Evolutionary conservation across 441 rosid species (phyloP).

Genomic region (Flueggea neowawraea): DNA sequence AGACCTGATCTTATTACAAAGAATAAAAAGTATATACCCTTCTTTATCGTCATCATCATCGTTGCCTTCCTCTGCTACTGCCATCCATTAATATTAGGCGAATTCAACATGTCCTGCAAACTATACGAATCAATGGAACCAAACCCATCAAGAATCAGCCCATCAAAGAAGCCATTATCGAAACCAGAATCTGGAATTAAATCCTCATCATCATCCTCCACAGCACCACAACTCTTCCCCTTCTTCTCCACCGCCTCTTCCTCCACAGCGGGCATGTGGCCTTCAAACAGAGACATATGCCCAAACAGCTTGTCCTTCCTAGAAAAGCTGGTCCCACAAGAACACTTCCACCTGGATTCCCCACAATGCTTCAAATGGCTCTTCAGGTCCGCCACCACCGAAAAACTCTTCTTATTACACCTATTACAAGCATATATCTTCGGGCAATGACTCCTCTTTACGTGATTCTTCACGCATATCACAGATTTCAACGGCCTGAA

Average conservation of each 20-base stretch:
- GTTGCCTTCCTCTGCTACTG: too few relatives aligned
- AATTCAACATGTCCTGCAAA: slow-evolving; percentile 36
- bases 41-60: too few relatives aligned
- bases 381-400: slow-evolving; percentile 56
- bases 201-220: too few relatives aligned
- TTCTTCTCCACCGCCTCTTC: slow-evolving; percentile 6
- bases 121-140: slow-evolving; percentile 30
- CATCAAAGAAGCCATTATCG: slow-evolving; percentile 36
- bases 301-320: slow-evolving; percentile 71
- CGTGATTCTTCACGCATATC: slow-evolving; percentile 59
- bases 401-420: slow-evolving; percentile 56
- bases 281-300: slow-evolving; percentile 64
- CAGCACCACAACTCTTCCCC: neutral
- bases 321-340: slow-evolving; percentile 59
- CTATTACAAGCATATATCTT: slow-evolving; percentile 52
- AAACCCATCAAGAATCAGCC: slow-evolving; percentile 42
- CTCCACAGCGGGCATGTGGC: slow-evolving; percentile 58
- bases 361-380: slow-evolving; percentile 64
- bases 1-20: too few relatives aligned
- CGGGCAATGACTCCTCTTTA: slow-evolving; percentile 77
- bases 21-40: too few relatives aligned
- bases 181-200: too few relatives aligned
- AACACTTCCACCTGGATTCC: slow-evolving; percentile 54
- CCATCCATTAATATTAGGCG: slow-evolving; percentile 6
- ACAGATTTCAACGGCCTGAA: slow-evolving; percentile 58